Evolutionary conservation across 2,329 filamentous ascomycete species (phyloP), one percentile per base, ranked within the genome.

Genomic region (Colletotrichum acutatum): DNA sequence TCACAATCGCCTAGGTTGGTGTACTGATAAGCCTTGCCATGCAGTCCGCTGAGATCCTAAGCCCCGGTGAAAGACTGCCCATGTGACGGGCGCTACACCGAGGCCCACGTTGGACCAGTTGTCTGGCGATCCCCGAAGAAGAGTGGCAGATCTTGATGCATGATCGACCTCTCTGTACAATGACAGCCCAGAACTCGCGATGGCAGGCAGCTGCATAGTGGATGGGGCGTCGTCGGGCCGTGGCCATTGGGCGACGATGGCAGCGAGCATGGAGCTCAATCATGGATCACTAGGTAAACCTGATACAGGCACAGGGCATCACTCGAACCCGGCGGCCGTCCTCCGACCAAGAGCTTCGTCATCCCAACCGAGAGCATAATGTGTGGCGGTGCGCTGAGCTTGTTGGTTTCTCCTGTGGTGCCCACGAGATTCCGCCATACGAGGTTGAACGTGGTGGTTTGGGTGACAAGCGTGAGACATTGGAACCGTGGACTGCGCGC

Each of bases 271-370:
- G 42, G 28, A 49, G 16, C 32, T 4, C n/a, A 6, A 9, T 9
- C n/a, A 37, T 66, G 56, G 42, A 61, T 71, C 53, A 46, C 14
- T 58, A 19, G 32, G 66, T 11, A 37, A n/a, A 24, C 60, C 57
- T 46, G 63, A 67, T n/a, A 57, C 28, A 34, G 49, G 57, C 57
- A 67, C 63, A 24, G 63, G 68, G 34, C 68, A 34, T 68, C 49
- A 28, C 24, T 26, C 30, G 62, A 66, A 16, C 68, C 56, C 16
- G 22, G 49, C 46, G 63, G 42, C 26, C 9, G 58, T 60, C 37
- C 16, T 56, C 19, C 49, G 42, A 59, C 30, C 26, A 19, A 42
- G 14, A 34, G 32, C 46, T 32, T 57, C 19, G 52, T 49, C 49
- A 32, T 53, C 34, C 26, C 14, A 22, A 22, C 4, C 28, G 30